Percentiles rank a stretch among this genome's conserved stretches.
phyloP scores from a whole-genome alignment of 2,329 filamentous ascomycete genomes.

The Ophiosphaerella korrae region DNA sequence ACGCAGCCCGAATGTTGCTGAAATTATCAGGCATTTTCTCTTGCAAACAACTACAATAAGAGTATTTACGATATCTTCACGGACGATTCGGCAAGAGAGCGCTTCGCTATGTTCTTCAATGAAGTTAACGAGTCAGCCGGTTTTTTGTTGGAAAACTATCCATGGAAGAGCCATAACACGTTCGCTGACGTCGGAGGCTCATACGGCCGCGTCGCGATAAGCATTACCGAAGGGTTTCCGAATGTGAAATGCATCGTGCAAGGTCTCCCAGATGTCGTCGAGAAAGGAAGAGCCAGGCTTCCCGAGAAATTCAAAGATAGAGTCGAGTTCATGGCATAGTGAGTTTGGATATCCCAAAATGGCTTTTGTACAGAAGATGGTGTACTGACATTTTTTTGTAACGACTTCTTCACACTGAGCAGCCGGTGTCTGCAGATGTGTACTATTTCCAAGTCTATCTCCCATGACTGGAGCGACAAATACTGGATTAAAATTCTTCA shows the following conservation, averaged over 20 bases:
- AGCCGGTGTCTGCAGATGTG: conserved; percentile 26
- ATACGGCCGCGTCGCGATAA: conserved; percentile 15
- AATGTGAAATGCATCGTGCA: conserved; percentile 17
- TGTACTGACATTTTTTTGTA: background rate
- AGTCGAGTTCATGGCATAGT: conserved; percentile 15
- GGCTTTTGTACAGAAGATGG: background rate
- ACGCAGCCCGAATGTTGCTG: background rate
- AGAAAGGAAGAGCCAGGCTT: conserved; percentile 6
- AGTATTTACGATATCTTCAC: conserved; percentile 11
- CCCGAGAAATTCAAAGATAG: conserved; percentile 1
- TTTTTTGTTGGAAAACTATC: conserved; percentile 9
- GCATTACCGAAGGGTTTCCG: conserved; percentile 10
- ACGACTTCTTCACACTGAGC: conserved; percentile 10
- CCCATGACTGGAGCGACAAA: conserved; percentile 46
- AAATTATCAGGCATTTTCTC: conserved; percentile 9
- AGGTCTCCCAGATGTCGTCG: conserved; percentile 12
- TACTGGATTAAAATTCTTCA: conserved; percentile 41
- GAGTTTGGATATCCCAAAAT: background rate
- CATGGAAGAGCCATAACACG: conserved; percentile 7
- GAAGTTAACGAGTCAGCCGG: conserved; percentile 2
- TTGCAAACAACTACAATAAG: conserved; percentile 12
- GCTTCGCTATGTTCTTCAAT: conserved; percentile 13
- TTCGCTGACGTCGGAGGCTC: conserved; percentile 21
- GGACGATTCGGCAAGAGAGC: background rate
- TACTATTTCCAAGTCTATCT: conserved; percentile 29